Evolutionary conservation across 352 stramenopile genomes (phyloP), one percentile per base, ranked within the genome.

Genomic region (Pythium scleroteichum): DNA sequence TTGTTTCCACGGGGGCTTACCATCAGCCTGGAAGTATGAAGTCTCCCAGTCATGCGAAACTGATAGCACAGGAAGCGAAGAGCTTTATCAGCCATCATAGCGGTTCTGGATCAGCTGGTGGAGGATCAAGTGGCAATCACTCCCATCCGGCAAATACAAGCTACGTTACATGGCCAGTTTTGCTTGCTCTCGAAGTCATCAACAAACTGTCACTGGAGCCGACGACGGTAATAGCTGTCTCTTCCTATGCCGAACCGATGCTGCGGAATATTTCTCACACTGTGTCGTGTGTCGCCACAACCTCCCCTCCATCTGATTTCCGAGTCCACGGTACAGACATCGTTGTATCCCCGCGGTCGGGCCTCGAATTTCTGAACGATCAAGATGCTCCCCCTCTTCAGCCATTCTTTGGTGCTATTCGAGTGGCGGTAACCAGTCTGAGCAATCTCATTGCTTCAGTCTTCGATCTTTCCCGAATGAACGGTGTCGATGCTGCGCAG

Each of bases 131-230:
- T 14, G 49, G 20, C 39, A 74, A 20, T 32, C 60, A 62, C 13
- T 22, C 23, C 9, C 75, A 66, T 51, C 51, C 58, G 22, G 41
- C 33, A 6, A 71, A 65, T 35, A 69, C 83, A 10, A 93, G 79
- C 64, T 95, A 85, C 27, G 86, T 95, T 44, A 93, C 86, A 27
- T 95, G 86, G 86, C 85, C 81, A 2, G 86, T 94, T 12, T 52
- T 95, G 17, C 56, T 95, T 12, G 76, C 84, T 13, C 74, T 95
- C 3, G 86, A 95, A 73, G 86, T 95, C 27, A 61, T 95, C 13
- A 91, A 87, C 53, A 84, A 84, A 23, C 61, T 91, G 44, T 90
- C 74, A 33, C 20, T 83, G 7, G 86, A 95, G 47, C 68, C 78
- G 7, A 70, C 66, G 5, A 91, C 91, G 75, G 66, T 94, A 23